phyloP scores from a whole-genome alignment of 768 basidiomycete species.

The Auriscalpium vulgare region DNA sequence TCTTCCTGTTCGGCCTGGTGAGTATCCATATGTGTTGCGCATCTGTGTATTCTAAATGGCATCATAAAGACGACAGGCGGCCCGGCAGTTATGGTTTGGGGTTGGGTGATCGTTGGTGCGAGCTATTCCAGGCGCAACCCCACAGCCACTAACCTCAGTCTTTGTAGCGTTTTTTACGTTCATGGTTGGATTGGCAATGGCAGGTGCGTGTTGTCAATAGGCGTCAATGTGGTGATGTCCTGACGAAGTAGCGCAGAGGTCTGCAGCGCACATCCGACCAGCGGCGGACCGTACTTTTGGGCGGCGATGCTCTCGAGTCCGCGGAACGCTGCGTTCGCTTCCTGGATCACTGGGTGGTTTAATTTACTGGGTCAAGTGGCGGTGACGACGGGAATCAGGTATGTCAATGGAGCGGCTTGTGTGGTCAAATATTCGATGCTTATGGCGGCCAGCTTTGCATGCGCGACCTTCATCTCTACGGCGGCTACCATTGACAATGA shows the following conservation, averaged over 20 bases:
- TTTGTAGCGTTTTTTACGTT: constrained; percentile 54
- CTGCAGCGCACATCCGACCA: constrained; percentile 60
- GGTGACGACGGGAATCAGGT: constrained; percentile 69
- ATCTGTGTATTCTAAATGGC: not conserved
- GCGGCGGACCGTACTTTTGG: constrained; percentile 76
- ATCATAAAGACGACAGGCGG: constrained; percentile 58
- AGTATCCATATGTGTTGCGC: constrained; percentile 16
- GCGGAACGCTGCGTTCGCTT: constrained; percentile 51
- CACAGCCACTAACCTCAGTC: not conserved
- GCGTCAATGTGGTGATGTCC: not conserved
- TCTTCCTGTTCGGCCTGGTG: constrained; percentile 64
- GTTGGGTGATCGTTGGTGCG: constrained; percentile 58
- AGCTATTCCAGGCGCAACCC: not conserved
- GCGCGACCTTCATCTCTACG: constrained; percentile 63
- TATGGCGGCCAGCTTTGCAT: constrained; percentile 40
- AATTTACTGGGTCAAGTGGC: constrained; percentile 71
- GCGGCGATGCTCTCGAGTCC: constrained; percentile 65
- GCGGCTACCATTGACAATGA: constrained; percentile 48
- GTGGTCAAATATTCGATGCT: not conserved
- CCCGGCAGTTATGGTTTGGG: constrained; percentile 73
- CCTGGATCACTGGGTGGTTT: constrained; percentile 75
- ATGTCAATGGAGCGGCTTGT: not conserved
- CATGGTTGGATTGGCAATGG: constrained; percentile 70
- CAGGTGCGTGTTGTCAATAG: constrained; percentile 33
- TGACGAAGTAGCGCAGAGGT: constrained; percentile 23